Evolutionary conservation across 345 rosid species (phyloP).

Genomic region (Lepidium aucheri): DNA sequence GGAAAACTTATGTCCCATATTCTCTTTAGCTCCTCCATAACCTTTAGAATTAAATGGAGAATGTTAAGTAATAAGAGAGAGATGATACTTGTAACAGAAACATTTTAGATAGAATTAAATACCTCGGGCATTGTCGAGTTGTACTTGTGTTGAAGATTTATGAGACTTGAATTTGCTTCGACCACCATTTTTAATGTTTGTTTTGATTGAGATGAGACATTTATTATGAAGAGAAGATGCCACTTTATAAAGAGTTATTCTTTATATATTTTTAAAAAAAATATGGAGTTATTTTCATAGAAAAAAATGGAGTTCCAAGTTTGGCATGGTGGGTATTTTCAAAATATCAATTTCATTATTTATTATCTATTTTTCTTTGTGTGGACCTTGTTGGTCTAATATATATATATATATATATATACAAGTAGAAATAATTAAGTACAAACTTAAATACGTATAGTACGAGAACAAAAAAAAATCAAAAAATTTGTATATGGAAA

Average conservation of each 20-base stretch:
- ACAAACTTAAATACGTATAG: neutral
- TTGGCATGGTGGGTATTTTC: neutral
- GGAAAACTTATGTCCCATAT: slow-evolving; percentile 65
- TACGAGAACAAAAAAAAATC: neutral
- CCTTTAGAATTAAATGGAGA: slow-evolving; percentile 28
- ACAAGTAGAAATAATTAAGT: too few relatives aligned
- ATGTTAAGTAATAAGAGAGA: neutral
- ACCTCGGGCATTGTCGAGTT: slow-evolving; percentile 69
- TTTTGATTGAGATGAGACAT: slow-evolving; percentile 12
- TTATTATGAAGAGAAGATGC: slow-evolving; percentile 17
- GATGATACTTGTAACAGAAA: neutral
- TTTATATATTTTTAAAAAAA: too few relatives aligned
- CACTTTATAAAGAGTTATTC: slow-evolving; percentile 4
- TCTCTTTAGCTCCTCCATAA: slow-evolving; percentile 61
- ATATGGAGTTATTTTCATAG: too few relatives aligned
- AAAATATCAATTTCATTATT: slow-evolving; percentile 3
- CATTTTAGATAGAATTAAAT: slow-evolving; percentile 1
- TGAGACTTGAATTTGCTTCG: slow-evolving; percentile 33
- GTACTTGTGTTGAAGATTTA: slow-evolving; percentile 27
- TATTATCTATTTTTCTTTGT: neutral
- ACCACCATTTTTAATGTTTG: slow-evolving; percentile 31
- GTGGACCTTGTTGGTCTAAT: slow-evolving; percentile 1
- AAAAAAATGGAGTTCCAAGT: neutral
- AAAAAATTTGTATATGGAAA: neutral
- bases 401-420: neutral